Evolutionary conservation across 2,329 filamentous ascomycete species (phyloP), one percentile per base, ranked within the genome.

Genomic region (Apiospora hydei): DNA sequence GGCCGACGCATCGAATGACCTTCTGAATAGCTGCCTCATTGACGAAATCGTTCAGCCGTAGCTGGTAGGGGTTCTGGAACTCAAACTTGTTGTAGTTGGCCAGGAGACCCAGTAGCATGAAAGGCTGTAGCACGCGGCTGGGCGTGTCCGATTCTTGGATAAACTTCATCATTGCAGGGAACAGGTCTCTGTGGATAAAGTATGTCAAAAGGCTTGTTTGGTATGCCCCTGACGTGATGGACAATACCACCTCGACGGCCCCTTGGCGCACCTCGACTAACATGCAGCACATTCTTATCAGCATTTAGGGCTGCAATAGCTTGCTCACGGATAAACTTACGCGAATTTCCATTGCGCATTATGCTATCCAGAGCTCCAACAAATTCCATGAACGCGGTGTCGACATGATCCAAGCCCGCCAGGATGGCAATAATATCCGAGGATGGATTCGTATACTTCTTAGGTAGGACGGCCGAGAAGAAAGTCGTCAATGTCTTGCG

Each of bases 41-140:
- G 78, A 98, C 94, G 82, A 98, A 98, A 81, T 98, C 95, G 77
- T 96, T 95, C 21, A 99, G 88, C 41, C 96, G 93, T 74, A 97
- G 85, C 77, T 96, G 93, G 78, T 99, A 99, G 0, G 96, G 96
- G 77, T 99, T 99, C 80, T 98, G 95, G 72, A 97, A 96, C 82
- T 99, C 96, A 79, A 99, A 99, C 82, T 98, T 99, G 88, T 99
- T 98, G 88, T 98, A 98, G 83, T 98, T 99, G 75, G 94, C 93
- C 70, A 99, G 86, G 4, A 98, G 87, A 16, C 96, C 96, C 26
- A 98, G 87, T 13, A 98, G 88, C 18, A 92, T 90, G 76, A 98
- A 95, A 0, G 96, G 93, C 72, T 93, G 89, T 61, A 94, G 88
- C 72, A 89, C 90, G 77, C 88, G 87, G 24, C 86, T 84, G 46